Base-by-base conservation (phyloP, 352 stramenopile species). In the Pythium myriotylum region DNA sequence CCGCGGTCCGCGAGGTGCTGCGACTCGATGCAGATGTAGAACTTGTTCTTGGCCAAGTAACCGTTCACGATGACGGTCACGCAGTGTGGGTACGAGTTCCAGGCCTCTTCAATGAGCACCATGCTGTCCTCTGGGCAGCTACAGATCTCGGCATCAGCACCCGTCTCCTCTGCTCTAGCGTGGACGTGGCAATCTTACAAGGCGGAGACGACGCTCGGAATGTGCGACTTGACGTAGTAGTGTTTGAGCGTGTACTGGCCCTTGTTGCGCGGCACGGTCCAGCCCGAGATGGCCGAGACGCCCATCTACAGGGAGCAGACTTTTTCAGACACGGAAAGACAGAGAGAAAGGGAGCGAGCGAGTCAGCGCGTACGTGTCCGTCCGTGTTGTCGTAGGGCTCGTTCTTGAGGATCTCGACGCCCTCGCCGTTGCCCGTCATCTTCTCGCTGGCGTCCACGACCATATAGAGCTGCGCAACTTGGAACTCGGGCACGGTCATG, bases 191-290 rank as follows among this genome's bases (percentile, higher is more conserved):
- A 52, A 4, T 37, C 76, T 24, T 88, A 93, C 84, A 94, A 84
- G 41, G 83, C 78, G 5, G 82, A 91, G 12, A 94, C 74, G 59
- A 90, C 87, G 60, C 79, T 73, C 9, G 86, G 86, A 64, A 95
- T 92, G 67, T 90, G 86, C 58, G 76, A 89, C 72, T 89, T 88
- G 77, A 78, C 85, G 70, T 92, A 92, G 70, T 95, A 95, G 71
- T 95, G 85, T 67, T 95, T 95, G 64, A 85, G 81, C 52, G 86
- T 95, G 73, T 95, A 95, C 67, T 95, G 86, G 43, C 86, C 86
- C 60, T 88, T 91, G 67, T 81, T 92, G 45, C 71, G 69, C 14
- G 86, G 86, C n/a, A 95, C 58, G 2, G 65, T 70, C 78, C 83
- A 92, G 37, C 77, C 70, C 13, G 86, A 94, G 67, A 93, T 86